Evolutionary conservation across 371 early-diverging fungal genomes (phyloP).

Genomic region (Chytridiales sp.): DNA sequence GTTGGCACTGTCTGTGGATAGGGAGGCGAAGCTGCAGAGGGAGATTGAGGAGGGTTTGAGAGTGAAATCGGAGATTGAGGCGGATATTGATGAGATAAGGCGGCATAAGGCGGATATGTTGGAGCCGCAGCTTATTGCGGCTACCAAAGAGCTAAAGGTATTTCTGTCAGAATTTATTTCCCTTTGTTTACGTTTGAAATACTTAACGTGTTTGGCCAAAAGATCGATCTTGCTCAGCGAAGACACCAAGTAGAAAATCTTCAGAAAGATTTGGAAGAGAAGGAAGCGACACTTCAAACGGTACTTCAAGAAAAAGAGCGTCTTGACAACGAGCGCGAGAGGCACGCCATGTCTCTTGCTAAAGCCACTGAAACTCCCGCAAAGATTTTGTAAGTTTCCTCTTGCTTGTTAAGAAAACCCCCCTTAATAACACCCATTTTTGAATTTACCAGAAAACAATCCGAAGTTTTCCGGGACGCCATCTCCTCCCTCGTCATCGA

Average conservation of each 20-base stretch:
- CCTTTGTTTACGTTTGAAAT: constrained; percentile 6
- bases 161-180: background rate
- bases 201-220: constrained; percentile 5
- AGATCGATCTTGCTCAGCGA: constrained; percentile 55
- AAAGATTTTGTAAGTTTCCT: constrained; percentile 47
- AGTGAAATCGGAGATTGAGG: constrained; percentile 37
- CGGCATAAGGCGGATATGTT: constrained; percentile 61
- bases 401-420: background rate
- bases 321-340: constrained; percentile 53
- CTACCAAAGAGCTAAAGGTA: constrained; percentile 59
- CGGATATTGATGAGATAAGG: constrained; percentile 58
- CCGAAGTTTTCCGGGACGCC: constrained; percentile 54
- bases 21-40: constrained; percentile 41
- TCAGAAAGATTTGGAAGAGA: constrained; percentile 61
- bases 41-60: constrained; percentile 50
- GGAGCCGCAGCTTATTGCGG: constrained; percentile 57
- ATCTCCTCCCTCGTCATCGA: constrained; percentile 50
- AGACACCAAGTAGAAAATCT: constrained; percentile 58
- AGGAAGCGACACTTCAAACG: constrained; percentile 46
- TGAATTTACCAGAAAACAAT: constrained; percentile 45
- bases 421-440: background rate
- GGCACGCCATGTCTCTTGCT: constrained; percentile 43
- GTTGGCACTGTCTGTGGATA: constrained; percentile 46
- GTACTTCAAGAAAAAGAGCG: constrained; percentile 50
- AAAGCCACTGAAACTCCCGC: constrained; percentile 54